Base-by-base conservation (phyloP, 1,139 yeast genomes). In the Lipomyces yarrowii region DNA sequence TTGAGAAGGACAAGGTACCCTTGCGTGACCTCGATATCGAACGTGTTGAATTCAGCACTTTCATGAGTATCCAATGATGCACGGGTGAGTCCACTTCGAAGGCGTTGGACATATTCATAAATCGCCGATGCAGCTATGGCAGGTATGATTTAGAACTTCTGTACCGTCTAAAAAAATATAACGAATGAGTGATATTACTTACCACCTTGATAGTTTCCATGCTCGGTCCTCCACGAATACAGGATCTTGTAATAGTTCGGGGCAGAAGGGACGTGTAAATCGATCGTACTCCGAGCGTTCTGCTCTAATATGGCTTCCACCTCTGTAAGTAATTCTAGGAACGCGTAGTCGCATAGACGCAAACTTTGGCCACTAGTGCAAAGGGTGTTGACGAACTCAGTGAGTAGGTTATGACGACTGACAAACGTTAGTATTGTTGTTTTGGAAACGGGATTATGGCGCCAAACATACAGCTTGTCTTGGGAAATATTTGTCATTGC, bases 191-290 rank as follows among this genome's bases (percentile, higher is more conserved):
- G 11, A 37, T 30, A 62, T n/a, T 4, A 58, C 61, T 51, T 56
- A 63, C 66, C 61, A 18, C 65, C 71, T 60, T 63, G 64, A 15
- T 37, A 56, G 39, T 70, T 62, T 3, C 58, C 70, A 37, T 70
- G 71, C 51, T 69, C 64, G 37, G 70, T 52, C 26, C 71, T 26
- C 69, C 71, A 68, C 10, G 69, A 57, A 58, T 57, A 70, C 5
- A 70, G 56, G 5, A 70, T 53, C 33, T 70, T 70, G 59, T 64
- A 70, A 56, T 70, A 68, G 39, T 61, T 67, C n/a, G 65, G 63
- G 6, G 56, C 30, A 37, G 62, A 37, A 1, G 48, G 23, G 21
- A 21, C 13, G 26, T 59, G 51, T 4, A 64, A 18, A 53, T 65
- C 68, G 21, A 64, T 51, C 10, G 63, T 58, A 21, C 37, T 35